A percentile compares a stretch with the other conserved stretches of the same genome.
Evolutionary conservation across 108 stramenopile species (phyloP).

Genomic region (Skeletonema grethae): DNA sequence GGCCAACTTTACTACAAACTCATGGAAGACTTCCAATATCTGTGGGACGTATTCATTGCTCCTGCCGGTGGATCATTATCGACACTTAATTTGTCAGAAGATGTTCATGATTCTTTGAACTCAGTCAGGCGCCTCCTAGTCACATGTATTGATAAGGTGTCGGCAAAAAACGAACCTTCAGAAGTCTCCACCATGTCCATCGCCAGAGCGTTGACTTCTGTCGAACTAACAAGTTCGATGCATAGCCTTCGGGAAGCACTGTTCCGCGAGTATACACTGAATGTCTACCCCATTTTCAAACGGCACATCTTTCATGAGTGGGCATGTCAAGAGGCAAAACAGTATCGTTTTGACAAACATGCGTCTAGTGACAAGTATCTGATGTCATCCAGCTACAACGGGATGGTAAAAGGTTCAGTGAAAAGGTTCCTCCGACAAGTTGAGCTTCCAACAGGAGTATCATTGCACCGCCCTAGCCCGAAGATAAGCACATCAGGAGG

Average conservation of each 20-base stretch:
- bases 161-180: slow-evolving; percentile 20
- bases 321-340: slow-evolving; percentile 65
- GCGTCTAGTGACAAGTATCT: slow-evolving; percentile 11
- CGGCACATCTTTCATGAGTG: slow-evolving; percentile 83
- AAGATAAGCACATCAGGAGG: neutral
- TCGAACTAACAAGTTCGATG: slow-evolving; percentile 33
- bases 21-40: slow-evolving; percentile 41
- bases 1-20: slow-evolving; percentile 31
- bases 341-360: slow-evolving; percentile 5
- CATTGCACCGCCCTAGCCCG: slow-evolving; percentile 65
- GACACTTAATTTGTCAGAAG: slow-evolving; percentile 28
- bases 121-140: slow-evolving; percentile 26
- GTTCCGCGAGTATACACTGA: slow-evolving; percentile 67
- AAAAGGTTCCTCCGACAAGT: slow-evolving; percentile 65
- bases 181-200: slow-evolving; percentile 3
- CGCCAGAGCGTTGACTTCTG: slow-evolving; percentile 29
- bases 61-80: slow-evolving; percentile 46
- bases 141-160: slow-evolving; percentile 20
- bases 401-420: slow-evolving; percentile 58
- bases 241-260: slow-evolving; percentile 59
- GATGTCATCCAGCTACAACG: slow-evolving; percentile 22
- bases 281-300: slow-evolving; percentile 62
- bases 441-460: slow-evolving; percentile 74
- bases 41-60: slow-evolving; percentile 74
- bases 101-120: slow-evolving; percentile 33